Conservation (phyloP, 345 rosid species). For the Hevea brasiliensis region DNA sequence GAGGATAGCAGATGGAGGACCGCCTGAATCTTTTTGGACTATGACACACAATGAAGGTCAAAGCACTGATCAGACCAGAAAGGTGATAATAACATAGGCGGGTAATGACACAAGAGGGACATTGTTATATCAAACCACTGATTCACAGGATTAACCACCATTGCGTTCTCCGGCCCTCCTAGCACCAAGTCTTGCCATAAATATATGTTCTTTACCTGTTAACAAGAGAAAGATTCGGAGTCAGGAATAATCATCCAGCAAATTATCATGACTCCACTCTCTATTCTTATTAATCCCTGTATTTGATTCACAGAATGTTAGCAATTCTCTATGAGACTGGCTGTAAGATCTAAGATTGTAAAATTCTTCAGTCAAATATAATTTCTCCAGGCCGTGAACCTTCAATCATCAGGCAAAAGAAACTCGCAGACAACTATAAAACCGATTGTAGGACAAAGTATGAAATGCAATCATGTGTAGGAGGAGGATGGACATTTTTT, state of each 20-base stretch:
- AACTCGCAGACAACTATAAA: background rate
- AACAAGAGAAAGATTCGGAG: constrained; percentile 11
- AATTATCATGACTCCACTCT: constrained; percentile 7
- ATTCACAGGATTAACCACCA: constrained; percentile 10
- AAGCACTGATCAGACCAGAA: constrained; percentile 27
- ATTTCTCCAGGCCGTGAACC: constrained; percentile 3
- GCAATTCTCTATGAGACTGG: background rate
- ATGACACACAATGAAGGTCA: constrained; percentile 15
- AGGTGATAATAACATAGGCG: constrained; percentile 3
- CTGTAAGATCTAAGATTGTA: background rate
- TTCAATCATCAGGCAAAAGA: constrained; percentile 14
- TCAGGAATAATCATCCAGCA: constrained; percentile 5
- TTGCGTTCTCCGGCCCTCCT: constrained; percentile 13
- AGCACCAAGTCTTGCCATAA: constrained; percentile 9
- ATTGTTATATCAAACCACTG: constrained; percentile 17
- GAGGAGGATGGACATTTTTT: background rate
- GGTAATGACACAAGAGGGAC: constrained; percentile 4
- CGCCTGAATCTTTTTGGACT: constrained; percentile 20
- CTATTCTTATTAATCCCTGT: constrained; percentile 1
- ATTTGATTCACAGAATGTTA: background rate
- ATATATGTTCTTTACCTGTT: constrained; percentile 29
- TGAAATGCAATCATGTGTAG: background rate
- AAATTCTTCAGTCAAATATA: constrained; percentile 1
- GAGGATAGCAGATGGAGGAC: constrained; percentile 25
- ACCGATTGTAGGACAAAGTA: background rate